phyloP scores from a whole-genome alignment of 1,139 yeast genomes.

The Saccharomyces hybrid region DNA sequence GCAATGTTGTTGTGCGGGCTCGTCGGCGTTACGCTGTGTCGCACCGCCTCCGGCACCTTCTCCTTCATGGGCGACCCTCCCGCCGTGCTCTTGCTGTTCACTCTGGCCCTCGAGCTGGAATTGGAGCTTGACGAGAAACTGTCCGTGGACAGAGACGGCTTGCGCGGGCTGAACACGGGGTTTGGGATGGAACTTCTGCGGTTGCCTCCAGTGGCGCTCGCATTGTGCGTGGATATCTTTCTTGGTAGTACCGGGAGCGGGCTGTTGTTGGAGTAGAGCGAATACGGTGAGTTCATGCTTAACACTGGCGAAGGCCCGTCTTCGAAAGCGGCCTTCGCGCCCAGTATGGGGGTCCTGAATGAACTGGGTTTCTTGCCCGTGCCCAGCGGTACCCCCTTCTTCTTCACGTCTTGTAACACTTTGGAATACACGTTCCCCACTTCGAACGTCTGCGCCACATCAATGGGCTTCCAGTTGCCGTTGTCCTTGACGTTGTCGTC shows the following conservation, averaged over 20 bases:
- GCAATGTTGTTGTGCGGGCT: constrained; percentile 4
- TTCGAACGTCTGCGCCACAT: constrained; percentile 47
- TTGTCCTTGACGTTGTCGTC: constrained; percentile 45
- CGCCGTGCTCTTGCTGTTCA: neutral
- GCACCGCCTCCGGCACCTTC: neutral
- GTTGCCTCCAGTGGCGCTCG: neutral
- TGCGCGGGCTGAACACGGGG: neutral
- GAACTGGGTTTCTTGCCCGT: constrained; percentile 13
- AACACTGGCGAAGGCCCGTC: constrained; percentile 27
- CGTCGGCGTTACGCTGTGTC: neutral
- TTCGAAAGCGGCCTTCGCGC: constrained; percentile 22
- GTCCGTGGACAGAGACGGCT: neutral
- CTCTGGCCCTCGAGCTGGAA: neutral
- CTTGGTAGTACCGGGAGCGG: constrained; percentile 18
- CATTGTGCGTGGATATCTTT: constrained; percentile 9
- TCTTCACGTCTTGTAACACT: constrained; percentile 10
- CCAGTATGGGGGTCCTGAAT: constrained; percentile 17
- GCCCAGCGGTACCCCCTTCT: constrained; percentile 1
- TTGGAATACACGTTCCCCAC: constrained; percentile 34
- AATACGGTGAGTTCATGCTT: constrained; percentile 21
- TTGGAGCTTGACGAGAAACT: neutral
- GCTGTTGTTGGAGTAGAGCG: constrained; percentile 14
- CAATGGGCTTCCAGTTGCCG: constrained; percentile 65
- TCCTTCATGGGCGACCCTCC: constrained; percentile 1
- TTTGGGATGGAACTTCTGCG: neutral